phyloP scores from a whole-genome alignment of 345 rosid genomes.

The Trapa bicornis region DNA sequence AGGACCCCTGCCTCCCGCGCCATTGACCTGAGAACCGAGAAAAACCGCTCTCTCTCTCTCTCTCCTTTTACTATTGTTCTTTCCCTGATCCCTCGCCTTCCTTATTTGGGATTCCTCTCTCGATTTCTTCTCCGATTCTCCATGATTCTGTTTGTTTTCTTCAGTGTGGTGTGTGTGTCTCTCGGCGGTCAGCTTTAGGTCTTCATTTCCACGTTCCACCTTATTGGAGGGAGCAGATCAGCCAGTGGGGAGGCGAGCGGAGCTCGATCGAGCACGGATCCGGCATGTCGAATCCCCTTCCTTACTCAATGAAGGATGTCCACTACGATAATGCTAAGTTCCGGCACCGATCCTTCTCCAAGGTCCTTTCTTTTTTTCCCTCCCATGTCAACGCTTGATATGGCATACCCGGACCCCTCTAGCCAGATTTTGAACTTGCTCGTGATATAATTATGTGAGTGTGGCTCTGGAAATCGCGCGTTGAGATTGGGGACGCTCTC shows the following conservation, averaged over 20 bases:
- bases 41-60: neutral
- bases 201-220: neutral
- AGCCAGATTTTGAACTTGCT: neutral
- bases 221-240: neutral
- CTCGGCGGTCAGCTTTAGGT: neutral
- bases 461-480: neutral
- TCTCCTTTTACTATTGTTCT: neutral
- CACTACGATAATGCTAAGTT: slow-evolving; percentile 93
- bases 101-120: neutral
- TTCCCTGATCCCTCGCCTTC: too few relatives aligned
- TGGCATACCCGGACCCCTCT: neutral
- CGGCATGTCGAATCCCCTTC: slow-evolving; percentile 59
- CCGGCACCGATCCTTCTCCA: slow-evolving; percentile 61
- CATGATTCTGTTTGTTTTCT: neutral
- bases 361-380: slow-evolving; percentile 23
- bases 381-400: slow-evolving; percentile 3
- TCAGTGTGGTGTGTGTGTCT: neutral
- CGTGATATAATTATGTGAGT: neutral
- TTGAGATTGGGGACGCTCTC: neutral
- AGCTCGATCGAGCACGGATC: slow-evolving; percentile 6
- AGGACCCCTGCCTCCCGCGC: neutral
- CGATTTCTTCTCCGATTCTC: neutral
- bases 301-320: slow-evolving; percentile 72
- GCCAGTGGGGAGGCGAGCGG: neutral
- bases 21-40: neutral